These are phyloP conservation scores for Phytophthora podocarpi DNA, from an alignment of 352 stramenopile species.

Conservation along the genomic window DNA sequence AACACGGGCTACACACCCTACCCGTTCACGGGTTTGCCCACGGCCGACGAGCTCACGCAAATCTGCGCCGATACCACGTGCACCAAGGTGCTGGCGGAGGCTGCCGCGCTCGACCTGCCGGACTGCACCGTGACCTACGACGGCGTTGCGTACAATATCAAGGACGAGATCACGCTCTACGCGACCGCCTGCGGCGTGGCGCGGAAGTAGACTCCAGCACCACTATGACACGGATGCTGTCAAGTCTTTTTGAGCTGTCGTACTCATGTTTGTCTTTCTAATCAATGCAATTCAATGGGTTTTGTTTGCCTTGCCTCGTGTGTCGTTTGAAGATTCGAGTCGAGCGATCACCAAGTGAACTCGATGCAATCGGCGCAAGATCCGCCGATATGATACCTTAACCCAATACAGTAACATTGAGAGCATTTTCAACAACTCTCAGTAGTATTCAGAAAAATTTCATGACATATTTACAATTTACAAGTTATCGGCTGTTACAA, in stretches of 20 bases:
- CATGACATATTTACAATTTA: background rate
- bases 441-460: conserved; percentile 8
- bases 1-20: conserved; percentile 36
- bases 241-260: background rate
- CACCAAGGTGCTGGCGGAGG: conserved; percentile 25
- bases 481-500: background rate
- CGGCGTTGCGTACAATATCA: conserved; percentile 29
- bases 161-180: conserved; percentile 32
- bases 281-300: conserved; percentile 12
- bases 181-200: conserved; percentile 22
- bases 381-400: background rate
- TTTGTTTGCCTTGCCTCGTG: background rate
- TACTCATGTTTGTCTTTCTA: conserved; percentile 1
- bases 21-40: conserved; percentile 31
- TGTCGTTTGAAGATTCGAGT: conserved; percentile 2
- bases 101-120: conserved; percentile 24
- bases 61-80: conserved; percentile 34
- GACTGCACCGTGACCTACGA: conserved; percentile 38
- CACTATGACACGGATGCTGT: too few relatives aligned
- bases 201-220: conserved; percentile 16
- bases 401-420: background rate
- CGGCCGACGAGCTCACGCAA: conserved; percentile 16
- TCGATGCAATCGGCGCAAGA: too few relatives aligned
- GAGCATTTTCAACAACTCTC: background rate
- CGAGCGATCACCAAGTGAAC: background rate